phyloP scores from a whole-genome alignment of 306 rosid genomes.

The Hippophae gyantsensis region DNA sequence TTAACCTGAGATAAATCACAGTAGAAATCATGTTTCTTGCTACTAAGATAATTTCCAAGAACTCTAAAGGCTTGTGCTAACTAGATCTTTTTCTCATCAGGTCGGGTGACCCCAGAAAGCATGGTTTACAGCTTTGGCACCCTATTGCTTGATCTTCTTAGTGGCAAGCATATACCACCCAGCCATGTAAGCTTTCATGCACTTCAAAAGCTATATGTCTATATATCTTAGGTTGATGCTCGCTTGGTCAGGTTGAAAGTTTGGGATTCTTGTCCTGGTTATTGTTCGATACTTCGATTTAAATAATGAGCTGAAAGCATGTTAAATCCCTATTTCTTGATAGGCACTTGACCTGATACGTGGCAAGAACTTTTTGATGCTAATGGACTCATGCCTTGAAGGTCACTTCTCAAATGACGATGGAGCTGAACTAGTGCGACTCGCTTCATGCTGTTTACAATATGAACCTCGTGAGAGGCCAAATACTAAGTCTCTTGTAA shows the following conservation, averaged over 20 bases:
- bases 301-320: conserved; percentile 1
- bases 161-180: conserved; percentile 93
- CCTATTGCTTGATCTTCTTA: conserved; percentile 78
- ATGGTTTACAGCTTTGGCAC: conserved; percentile 88
- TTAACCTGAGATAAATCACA: no score
- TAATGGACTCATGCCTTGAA: conserved; percentile 87
- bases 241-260: no score
- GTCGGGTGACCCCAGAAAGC: conserved; percentile 80
- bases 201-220: conserved; percentile 12
- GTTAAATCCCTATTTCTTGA: conserved; percentile 11
- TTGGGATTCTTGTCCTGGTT: no score
- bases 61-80: neutral
- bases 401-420: conserved; percentile 83
- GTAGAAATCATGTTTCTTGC: no score
- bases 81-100: conserved; percentile 34
- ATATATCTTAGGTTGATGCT: no score
- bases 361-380: conserved; percentile 58
- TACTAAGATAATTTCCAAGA: no score
- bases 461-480: conserved; percentile 95
- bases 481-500: conserved; percentile 71
- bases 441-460: conserved; percentile 84
- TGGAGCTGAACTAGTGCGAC: conserved; percentile 72
- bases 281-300: neutral
- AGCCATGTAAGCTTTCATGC: conserved; percentile 51
- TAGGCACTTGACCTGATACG: conserved; percentile 94